A percentile compares a stretch with the other conserved stretches of the same genome.
These are phyloP conservation scores for Pulicaria dysenterica DNA, from an alignment of 129 eudicot genomes.

Conservation along the genomic window DNA sequence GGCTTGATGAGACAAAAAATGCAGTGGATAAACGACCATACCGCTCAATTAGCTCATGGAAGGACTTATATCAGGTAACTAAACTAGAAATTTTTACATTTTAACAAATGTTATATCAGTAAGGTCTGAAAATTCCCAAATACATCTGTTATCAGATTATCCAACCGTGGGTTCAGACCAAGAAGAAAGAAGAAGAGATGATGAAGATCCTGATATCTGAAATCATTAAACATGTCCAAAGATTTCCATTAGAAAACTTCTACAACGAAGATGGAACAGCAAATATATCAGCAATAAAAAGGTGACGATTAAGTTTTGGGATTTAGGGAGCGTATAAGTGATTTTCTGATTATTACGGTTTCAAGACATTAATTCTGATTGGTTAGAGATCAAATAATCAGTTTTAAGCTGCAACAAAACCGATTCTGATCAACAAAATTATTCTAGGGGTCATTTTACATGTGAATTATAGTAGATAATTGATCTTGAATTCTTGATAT, in stretches of 20 bases:
- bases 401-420: no score
- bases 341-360: neutral
- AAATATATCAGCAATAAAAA: slow-evolving; percentile 52
- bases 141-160: slow-evolving; percentile 49
- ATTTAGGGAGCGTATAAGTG: neutral
- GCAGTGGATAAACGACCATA: slow-evolving; percentile 43
- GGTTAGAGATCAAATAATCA: no score
- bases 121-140: slow-evolving; percentile 1
- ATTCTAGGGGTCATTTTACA: neutral
- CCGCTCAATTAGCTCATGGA: slow-evolving; percentile 55
- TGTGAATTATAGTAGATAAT: neutral
- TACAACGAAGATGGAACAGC: slow-evolving; percentile 58
- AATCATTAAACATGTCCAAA: slow-evolving; percentile 50
- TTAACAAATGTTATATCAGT: neutral
- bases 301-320: slow-evolving; percentile 27
- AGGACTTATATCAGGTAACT: slow-evolving; percentile 55
- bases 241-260: slow-evolving; percentile 53
- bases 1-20: slow-evolving; percentile 63
- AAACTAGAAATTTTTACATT: slow-evolving; percentile 6
- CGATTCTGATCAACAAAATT: no score
- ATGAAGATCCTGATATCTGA: slow-evolving; percentile 58
- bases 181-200: slow-evolving; percentile 64
- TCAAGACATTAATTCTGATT: no score
- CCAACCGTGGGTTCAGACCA: slow-evolving; percentile 71
- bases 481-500: neutral